Percentiles rank a stretch among this genome's conserved stretches.
These are phyloP conservation scores for Lecanicillium sp. DNA, from an alignment of 2,329 filamentous ascomycete genomes.

Conservation along the genomic window DNA sequence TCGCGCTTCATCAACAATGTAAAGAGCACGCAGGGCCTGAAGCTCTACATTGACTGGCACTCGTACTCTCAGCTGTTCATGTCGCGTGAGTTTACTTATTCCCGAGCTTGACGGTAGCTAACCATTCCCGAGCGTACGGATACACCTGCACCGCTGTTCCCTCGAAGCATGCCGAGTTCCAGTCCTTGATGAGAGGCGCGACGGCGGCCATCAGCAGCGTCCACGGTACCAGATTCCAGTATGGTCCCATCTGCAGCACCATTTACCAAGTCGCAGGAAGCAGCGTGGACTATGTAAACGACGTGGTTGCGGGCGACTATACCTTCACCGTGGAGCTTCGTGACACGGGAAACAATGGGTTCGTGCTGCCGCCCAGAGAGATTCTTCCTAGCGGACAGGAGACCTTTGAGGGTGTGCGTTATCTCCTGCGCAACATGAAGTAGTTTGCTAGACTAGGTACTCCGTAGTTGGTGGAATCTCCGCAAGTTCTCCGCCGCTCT, in stretches of 20 bases:
- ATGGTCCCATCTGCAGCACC: slow-evolving; percentile 52
- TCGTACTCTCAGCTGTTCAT: slow-evolving; percentile 57
- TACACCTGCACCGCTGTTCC: slow-evolving; percentile 47
- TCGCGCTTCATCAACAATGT: slow-evolving; percentile 28
- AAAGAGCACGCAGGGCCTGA: slow-evolving; percentile 40
- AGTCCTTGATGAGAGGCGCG: slow-evolving; percentile 41
- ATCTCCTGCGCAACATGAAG: slow-evolving; percentile 45
- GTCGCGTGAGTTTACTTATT: slow-evolving; percentile 55
- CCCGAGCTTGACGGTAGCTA: no score
- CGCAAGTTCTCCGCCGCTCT: no score
- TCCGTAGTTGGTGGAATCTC: no score
- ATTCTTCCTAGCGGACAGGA: slow-evolving; percentile 39
- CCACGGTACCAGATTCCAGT: slow-evolving; percentile 33
- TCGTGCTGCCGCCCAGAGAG: slow-evolving; percentile 36
- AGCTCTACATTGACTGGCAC: slow-evolving; percentile 61
- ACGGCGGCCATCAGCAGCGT: slow-evolving; percentile 44
- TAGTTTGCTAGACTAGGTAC: no score
- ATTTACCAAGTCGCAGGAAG: slow-evolving; percentile 52
- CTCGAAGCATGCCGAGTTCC: slow-evolving; percentile 42
- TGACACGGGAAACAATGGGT: slow-evolving; percentile 33
- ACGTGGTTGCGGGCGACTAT: slow-evolving; percentile 36
- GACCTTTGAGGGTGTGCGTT: slow-evolving; percentile 47
- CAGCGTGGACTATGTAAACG: slow-evolving; percentile 40
- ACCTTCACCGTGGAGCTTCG: slow-evolving; percentile 35
- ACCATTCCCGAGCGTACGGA: slow-evolving; percentile 49